phyloP scores from a whole-genome alignment of 164 flowering plant species.

The Sedum album region DNA sequence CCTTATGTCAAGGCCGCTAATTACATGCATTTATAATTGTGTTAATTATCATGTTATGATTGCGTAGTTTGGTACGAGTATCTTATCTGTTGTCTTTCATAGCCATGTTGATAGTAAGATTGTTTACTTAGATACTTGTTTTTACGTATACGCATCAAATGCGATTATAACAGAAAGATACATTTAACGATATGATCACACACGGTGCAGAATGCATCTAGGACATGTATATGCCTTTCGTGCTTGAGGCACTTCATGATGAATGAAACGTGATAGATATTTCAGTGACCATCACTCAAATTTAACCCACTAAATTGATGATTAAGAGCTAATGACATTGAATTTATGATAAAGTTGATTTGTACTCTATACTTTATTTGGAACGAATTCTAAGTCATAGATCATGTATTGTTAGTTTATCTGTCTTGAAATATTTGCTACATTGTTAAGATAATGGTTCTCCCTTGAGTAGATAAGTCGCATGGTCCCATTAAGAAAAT shows the following conservation, averaged over 20 bases:
- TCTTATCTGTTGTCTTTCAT: neutral
- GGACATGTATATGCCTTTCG: neutral
- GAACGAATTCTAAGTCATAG: conserved; percentile 5
- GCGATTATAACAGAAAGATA: neutral
- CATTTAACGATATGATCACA: neutral
- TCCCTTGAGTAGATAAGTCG: neutral
- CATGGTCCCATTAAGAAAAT: conserved; percentile 4
- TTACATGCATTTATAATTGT: too few species aligned
- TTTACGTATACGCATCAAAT: neutral
- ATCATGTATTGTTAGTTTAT: neutral
- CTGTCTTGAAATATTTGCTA: neutral
- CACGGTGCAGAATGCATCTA: neutral
- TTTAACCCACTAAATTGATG: neutral
- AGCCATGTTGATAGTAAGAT: neutral
- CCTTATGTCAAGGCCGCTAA: too few species aligned
- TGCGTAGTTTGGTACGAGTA: too few species aligned
- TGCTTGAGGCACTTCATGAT: neutral
- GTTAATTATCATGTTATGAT: too few species aligned
- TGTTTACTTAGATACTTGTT: neutral
- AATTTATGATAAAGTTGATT: too few species aligned
- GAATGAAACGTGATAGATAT: neutral
- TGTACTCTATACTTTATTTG: too few species aligned
- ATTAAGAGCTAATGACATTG: neutral
- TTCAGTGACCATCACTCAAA: conserved; percentile 1
- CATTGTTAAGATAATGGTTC: conserved; percentile 21